These are phyloP conservation scores for Ambrosia hybrid DNA, from an alignment of 140 eudicot species.

Conservation along the genomic window DNA sequence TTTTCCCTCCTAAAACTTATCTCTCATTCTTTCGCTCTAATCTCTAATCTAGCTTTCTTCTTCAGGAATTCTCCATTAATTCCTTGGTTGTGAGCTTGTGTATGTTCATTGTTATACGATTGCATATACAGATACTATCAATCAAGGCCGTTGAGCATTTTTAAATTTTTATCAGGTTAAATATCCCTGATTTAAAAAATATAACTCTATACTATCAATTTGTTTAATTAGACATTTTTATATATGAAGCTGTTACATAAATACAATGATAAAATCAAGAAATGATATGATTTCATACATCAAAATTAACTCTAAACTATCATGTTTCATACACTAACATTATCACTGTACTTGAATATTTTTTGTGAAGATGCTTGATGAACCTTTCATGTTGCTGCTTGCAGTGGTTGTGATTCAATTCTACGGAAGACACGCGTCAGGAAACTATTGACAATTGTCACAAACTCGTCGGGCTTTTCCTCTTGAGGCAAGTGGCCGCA, in stretches of 20 bases:
- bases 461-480: slow-evolving; percentile 75
- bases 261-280: background rate
- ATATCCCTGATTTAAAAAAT: too few relatives aligned
- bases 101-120: too few relatives aligned
- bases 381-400: slow-evolving; percentile 45
- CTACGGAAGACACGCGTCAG: slow-evolving; percentile 45
- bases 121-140: too few relatives aligned
- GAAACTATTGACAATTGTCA: slow-evolving; percentile 60
- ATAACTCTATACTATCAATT: too few relatives aligned
- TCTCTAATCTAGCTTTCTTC: too few relatives aligned
- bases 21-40: too few relatives aligned
- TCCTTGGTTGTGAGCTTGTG: too few relatives aligned
- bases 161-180: background rate
- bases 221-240: background rate
- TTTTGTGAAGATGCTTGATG: background rate
- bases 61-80: too few relatives aligned
- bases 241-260: background rate
- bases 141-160: background rate
- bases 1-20: too few relatives aligned
- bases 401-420: slow-evolving; percentile 41
- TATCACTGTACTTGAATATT: background rate
- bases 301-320: slow-evolving; percentile 1
- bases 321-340: background rate
- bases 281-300: background rate
- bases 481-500: slow-evolving; percentile 95